Conservation (phyloP, 768 basidiomycete genomes). For the Psilocybe cyanescens region DNA sequence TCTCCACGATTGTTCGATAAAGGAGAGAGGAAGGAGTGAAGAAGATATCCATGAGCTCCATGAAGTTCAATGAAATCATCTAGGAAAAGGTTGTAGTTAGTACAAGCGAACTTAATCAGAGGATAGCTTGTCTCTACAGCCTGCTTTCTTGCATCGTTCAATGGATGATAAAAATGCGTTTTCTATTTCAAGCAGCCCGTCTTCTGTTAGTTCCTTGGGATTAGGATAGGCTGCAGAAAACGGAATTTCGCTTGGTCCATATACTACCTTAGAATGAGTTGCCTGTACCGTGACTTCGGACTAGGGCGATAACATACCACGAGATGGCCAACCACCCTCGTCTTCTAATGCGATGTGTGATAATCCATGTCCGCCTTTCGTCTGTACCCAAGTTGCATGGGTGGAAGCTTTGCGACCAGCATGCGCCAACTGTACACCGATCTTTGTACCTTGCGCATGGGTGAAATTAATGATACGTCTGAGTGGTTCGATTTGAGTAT, state of each 20-base stretch:
- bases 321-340: conserved; percentile 73
- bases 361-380: conserved; percentile 34
- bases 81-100: conserved; percentile 21
- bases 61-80: conserved; percentile 78
- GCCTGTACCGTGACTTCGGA: background rate
- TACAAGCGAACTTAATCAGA: background rate
- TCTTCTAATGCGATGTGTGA: conserved; percentile 45
- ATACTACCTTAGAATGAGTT: conserved; percentile 43
- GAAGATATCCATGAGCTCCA: conserved; percentile 71
- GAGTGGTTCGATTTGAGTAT: conserved; percentile 72
- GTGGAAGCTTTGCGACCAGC: conserved; percentile 75
- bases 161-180: conserved; percentile 62
- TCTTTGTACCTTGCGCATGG: conserved; percentile 68
- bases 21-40: conserved; percentile 73
- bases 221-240: conserved; percentile 54
- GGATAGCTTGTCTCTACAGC: conserved; percentile 48
- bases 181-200: conserved; percentile 58
- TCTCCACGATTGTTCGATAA: conserved; percentile 76
- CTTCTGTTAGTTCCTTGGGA: conserved; percentile 62
- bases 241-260: conserved; percentile 60
- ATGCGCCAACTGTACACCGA: conserved; percentile 83
- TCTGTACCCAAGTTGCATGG: conserved; percentile 66
- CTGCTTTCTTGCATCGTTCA: conserved; percentile 58
- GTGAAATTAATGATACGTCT: conserved; percentile 75
- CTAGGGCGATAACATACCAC: conserved; percentile 40